Conservation (phyloP, 2,329 filamentous ascomycete genomes). For the Xylaria sp. region DNA sequence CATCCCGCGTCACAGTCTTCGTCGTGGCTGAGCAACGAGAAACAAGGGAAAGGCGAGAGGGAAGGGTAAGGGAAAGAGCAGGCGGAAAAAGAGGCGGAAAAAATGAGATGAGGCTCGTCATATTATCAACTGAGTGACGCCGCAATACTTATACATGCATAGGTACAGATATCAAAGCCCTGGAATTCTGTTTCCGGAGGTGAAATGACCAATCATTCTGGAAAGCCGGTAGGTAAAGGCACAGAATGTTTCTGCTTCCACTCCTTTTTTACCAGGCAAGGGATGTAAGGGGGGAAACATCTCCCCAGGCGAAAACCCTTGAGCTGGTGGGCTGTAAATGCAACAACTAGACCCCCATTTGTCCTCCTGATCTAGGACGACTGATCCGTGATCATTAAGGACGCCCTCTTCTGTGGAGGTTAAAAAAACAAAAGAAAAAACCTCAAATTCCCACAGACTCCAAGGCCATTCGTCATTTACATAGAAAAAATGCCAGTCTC, state of each 20-base stretch:
- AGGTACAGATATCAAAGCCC: constrained; percentile 21
- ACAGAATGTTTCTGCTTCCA: constrained; percentile 4
- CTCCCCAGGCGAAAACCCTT: not conserved
- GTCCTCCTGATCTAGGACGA: not conserved
- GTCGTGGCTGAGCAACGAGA: not conserved
- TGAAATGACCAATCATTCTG: not conserved
- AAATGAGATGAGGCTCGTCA: not conserved
- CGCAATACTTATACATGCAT: constrained; percentile 30
- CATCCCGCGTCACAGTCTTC: not conserved
- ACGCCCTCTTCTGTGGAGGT: not conserved
- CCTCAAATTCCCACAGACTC: constrained; percentile 38
- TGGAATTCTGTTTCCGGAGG: not conserved
- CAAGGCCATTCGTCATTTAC: constrained; percentile 41
- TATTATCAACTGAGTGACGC: constrained; percentile 19
- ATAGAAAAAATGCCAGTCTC: constrained; percentile 44
- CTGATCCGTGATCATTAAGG: constrained; percentile 10
- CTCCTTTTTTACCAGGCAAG: constrained; percentile 16
- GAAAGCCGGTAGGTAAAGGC: not conserved
- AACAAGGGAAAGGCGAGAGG: not conserved
- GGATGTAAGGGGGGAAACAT: not conserved
- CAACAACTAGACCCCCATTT: constrained; percentile 16
- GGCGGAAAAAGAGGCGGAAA: not conserved
- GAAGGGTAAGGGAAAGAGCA: not conserved
- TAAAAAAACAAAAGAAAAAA: not conserved
- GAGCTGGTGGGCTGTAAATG: constrained; percentile 24